Conservation (phyloP, 768 basidiomycete genomes). For the Russula ochroleuca region DNA sequence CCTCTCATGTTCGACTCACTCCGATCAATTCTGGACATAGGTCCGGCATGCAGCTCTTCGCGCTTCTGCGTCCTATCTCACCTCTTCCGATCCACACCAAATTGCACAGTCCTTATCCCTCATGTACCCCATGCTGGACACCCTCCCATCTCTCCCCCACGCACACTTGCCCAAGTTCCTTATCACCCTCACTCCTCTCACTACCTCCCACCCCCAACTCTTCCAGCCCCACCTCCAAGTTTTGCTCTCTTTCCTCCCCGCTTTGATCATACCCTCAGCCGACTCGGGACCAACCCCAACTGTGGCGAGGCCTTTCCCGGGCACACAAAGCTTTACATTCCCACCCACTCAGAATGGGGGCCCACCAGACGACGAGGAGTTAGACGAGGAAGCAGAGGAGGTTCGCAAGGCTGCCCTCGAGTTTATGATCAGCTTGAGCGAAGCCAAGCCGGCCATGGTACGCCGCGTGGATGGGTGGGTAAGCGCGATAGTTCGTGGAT, state of each 20-base stretch:
- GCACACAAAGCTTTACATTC: constrained; percentile 36
- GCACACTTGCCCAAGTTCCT: constrained; percentile 61
- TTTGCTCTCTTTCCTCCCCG: constrained; percentile 64
- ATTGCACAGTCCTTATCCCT: constrained; percentile 57
- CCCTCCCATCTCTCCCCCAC: constrained; percentile 55
- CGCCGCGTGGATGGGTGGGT: constrained; percentile 68
- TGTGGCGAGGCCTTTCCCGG: constrained; percentile 44
- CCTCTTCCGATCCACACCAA: constrained; percentile 55
- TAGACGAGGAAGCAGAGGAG: constrained; percentile 63
- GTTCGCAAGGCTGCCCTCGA: constrained; percentile 73
- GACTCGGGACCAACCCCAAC: constrained; percentile 54
- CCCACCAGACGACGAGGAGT: constrained; percentile 40
- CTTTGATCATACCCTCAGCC: constrained; percentile 61
- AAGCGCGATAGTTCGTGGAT: constrained; percentile 62
- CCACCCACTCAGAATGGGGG: constrained; percentile 37
- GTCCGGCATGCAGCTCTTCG: constrained; percentile 70
- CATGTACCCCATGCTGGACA: constrained; percentile 70
- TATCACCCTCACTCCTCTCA: constrained; percentile 64
- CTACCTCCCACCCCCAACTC: constrained; percentile 60
- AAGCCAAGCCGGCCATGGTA: constrained; percentile 68
- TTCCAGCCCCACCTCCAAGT: constrained; percentile 69
- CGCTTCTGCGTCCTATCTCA: constrained; percentile 65
- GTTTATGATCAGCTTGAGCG: constrained; percentile 77
- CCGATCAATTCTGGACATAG: constrained; percentile 35
- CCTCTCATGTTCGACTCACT: neutral